Percentiles rank a stretch among this genome's conserved stretches.
Evolutionary conservation across 2,329 filamentous ascomycete species (phyloP).

Genomic region (Nemania sp.): DNA sequence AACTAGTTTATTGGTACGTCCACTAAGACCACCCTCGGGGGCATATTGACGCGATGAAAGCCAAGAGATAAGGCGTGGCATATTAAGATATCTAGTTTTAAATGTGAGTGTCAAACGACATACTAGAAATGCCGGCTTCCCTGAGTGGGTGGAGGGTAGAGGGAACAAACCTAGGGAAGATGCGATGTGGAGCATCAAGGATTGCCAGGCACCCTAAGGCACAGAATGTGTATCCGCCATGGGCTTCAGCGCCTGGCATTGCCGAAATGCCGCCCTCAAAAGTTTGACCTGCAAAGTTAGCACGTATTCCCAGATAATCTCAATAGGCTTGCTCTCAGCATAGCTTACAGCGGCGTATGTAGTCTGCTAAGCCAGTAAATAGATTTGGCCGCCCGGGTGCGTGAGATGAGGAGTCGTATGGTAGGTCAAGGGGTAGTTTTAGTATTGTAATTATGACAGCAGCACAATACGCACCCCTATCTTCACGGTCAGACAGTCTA

Average conservation of each 20-base stretch:
- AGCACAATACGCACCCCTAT: conserved; percentile 88
- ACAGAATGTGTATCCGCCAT: conserved; percentile 96
- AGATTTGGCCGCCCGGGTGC: conserved; percentile 67
- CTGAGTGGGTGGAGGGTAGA: conserved; percentile 40
- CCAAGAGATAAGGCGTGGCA: conserved; percentile 81
- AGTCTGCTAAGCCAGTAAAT: conserved; percentile 74
- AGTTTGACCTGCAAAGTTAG: conserved; percentile 70
- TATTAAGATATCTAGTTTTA: conserved; percentile 68
- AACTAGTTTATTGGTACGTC: conserved; percentile 95
- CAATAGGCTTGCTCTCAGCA: conserved; percentile 25
- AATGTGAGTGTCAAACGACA: conserved; percentile 30
- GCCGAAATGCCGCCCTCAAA: conserved; percentile 93
- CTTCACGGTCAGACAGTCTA: conserved; percentile 31
- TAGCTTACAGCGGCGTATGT: conserved; percentile 76
- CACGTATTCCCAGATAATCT: conserved; percentile 21
- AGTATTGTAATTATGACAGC: conserved; percentile 83
- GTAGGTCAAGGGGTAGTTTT: conserved; percentile 79
- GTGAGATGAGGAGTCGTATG: conserved; percentile 70
- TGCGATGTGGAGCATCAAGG: conserved; percentile 75
- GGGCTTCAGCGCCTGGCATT: conserved; percentile 85
- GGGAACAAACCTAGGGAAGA: conserved; percentile 68
- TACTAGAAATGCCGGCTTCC: conserved; percentile 42
- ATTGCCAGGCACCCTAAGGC: conserved; percentile 88
- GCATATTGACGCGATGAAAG: conserved; percentile 86
- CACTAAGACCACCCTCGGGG: conserved; percentile 90